Conservation (phyloP, 495 filamentous ascomycete genomes). For the Jackrogersella multiformis region DNA sequence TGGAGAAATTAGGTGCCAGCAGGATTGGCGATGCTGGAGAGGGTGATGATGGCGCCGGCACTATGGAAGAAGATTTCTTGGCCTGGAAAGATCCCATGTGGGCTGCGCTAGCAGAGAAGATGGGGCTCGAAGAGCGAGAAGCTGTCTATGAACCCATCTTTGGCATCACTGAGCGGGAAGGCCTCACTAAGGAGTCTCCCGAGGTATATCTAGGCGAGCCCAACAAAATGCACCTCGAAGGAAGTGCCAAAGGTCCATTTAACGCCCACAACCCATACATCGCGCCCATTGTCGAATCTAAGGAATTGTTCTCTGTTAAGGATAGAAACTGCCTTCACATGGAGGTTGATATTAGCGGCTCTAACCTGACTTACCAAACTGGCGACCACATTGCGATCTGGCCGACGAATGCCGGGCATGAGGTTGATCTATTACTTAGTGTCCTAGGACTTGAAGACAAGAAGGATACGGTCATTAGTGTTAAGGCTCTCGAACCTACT, state of each 20-base stretch:
- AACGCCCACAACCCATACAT: slow-evolving; percentile 98
- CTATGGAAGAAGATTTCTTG: slow-evolving; percentile 99
- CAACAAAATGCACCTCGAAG: slow-evolving; percentile 94
- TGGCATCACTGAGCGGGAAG: slow-evolving; percentile 78
- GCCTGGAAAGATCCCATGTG: slow-evolving; percentile 99
- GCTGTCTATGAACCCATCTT: slow-evolving; percentile 96
- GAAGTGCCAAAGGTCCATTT: slow-evolving; percentile 84
- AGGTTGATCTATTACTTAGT: slow-evolving; percentile 89
- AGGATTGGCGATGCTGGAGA: slow-evolving; percentile 90
- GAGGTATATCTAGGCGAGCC: slow-evolving; percentile 95
- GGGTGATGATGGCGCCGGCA: slow-evolving; percentile 97
- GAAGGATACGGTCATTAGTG: slow-evolving; percentile 82
- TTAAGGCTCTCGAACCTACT: slow-evolving; percentile 94
- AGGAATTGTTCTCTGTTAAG: slow-evolving; percentile 90
- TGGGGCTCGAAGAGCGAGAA: slow-evolving; percentile 94
- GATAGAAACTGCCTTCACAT: slow-evolving; percentile 96
- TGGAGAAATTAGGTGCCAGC: slow-evolving; percentile 81
- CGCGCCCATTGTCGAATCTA: slow-evolving; percentile 89
- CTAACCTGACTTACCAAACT: slow-evolving; percentile 90
- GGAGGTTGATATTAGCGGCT: slow-evolving; percentile 90
- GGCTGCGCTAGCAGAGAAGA: slow-evolving; percentile 78
- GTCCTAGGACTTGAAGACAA: slow-evolving; percentile 80
- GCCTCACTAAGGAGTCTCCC: slow-evolving; percentile 77
- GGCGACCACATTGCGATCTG: slow-evolving; percentile 97
- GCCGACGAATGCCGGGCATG: slow-evolving; percentile 93